phyloP scores from a whole-genome alignment of 1,284 basidiomycete genomes.

The Amylostereum chailletii region DNA sequence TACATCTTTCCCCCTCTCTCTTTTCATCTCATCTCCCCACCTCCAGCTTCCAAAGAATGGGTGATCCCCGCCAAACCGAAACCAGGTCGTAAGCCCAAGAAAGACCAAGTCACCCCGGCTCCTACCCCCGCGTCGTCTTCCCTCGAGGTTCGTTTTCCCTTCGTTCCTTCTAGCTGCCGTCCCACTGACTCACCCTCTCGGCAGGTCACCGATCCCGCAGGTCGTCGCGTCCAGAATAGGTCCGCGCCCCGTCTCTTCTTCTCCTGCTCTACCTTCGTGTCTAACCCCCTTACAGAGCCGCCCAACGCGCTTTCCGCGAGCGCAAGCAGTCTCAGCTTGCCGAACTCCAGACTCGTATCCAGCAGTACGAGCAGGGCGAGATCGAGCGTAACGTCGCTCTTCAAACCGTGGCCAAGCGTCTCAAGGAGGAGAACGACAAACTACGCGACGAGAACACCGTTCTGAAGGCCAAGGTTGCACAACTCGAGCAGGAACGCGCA shows the following conservation, averaged over 20 bases:
- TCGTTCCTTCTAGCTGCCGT: not conserved
- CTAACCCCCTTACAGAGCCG: constrained; percentile 47
- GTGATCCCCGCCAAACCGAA: constrained; percentile 84
- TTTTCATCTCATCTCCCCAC: constrained; percentile 7
- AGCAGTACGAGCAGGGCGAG: constrained; percentile 84
- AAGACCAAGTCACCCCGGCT: constrained; percentile 33
- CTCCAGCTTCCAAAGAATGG: constrained; percentile 81
- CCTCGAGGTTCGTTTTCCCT: constrained; percentile 25
- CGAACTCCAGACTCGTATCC: constrained; percentile 83
- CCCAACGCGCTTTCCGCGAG: constrained; percentile 87
- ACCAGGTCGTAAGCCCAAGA: constrained; percentile 84
- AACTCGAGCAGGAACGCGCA: constrained; percentile 34
- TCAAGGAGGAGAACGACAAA: constrained; percentile 81
- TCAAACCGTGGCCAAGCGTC: constrained; percentile 76
- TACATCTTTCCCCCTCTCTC: not conserved
- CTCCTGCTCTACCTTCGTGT: constrained; percentile 3
- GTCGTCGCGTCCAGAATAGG: constrained; percentile 73
- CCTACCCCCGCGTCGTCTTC: constrained; percentile 26
- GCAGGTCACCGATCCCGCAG: constrained; percentile 41
- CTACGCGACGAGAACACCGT: constrained; percentile 56
- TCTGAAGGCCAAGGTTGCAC: constrained; percentile 53
- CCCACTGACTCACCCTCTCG: constrained; percentile 3
- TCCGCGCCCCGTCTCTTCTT: constrained; percentile 18
- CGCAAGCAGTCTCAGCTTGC: constrained; percentile 85
- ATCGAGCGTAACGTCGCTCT: constrained; percentile 83